Evolutionary conservation across 805 yeast species (phyloP).

Genomic region (Hanseniaspora clermontiae): DNA sequence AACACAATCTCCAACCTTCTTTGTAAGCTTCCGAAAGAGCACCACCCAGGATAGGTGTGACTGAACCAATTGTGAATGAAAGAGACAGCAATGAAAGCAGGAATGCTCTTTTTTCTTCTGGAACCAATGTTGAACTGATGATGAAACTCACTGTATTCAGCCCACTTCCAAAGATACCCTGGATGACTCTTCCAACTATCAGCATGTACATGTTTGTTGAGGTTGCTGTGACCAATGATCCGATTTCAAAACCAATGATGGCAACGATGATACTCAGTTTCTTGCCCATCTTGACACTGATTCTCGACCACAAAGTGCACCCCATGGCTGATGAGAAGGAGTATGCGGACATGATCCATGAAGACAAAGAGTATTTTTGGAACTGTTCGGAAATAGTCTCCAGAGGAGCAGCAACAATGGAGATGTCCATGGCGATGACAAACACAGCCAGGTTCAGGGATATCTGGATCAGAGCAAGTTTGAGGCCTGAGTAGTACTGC

Average conservation of each 20-base stretch:
- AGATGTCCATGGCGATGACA: conserved; percentile 42
- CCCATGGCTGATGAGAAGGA: conserved; percentile 42
- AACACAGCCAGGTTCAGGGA: conserved; percentile 22
- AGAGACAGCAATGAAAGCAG: conserved; percentile 20
- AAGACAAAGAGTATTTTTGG: conserved; percentile 37
- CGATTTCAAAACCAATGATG: conserved; percentile 44
- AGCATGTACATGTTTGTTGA: conserved; percentile 45
- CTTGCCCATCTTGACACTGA: conserved; percentile 47
- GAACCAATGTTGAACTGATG: conserved; percentile 32
- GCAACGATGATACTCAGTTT: conserved; percentile 38
- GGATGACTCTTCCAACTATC: conserved; percentile 58
- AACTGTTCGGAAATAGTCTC: conserved; percentile 40
- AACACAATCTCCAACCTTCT: conserved; percentile 64
- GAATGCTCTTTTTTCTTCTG: conserved; percentile 21
- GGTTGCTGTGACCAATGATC: conserved; percentile 48
- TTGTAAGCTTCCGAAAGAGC: conserved; percentile 43
- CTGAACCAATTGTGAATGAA: conserved; percentile 6
- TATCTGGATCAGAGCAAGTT: conserved; percentile 13
- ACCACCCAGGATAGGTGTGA: conserved; percentile 41
- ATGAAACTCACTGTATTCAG: conserved; percentile 45
- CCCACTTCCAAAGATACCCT: conserved; percentile 64
- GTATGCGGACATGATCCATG: conserved; percentile 49
- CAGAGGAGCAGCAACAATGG: conserved; percentile 43
- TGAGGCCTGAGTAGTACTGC: conserved; percentile 9
- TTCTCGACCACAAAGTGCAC: conserved; percentile 45